Percentiles rank a stretch among this genome's conserved stretches.
These are phyloP conservation scores for Chlamydomonas applanata DNA, from an alignment of 139 green algal genomes.

Conservation along the genomic window DNA sequence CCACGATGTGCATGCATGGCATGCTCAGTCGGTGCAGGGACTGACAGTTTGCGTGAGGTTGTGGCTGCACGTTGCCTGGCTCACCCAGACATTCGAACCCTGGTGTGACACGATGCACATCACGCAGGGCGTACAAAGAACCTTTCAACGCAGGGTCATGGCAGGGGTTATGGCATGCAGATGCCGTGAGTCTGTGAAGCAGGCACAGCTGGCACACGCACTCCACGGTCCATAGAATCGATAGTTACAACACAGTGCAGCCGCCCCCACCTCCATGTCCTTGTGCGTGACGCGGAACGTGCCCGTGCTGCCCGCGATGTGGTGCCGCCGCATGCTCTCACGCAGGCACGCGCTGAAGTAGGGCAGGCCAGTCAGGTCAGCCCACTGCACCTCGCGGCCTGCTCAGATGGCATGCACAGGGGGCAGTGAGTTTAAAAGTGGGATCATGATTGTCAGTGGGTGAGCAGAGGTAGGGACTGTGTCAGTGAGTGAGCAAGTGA, in stretches of 20 bases:
- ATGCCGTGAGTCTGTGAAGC: no score
- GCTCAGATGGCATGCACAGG: no score
- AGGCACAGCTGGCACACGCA: neutral
- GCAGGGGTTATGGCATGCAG: no score
- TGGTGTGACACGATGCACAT: neutral
- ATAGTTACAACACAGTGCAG: no score
- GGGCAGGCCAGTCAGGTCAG: neutral
- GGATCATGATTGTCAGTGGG: no score
- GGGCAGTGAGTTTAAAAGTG: no score
- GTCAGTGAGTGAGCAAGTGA: no score
- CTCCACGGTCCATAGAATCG: no score
- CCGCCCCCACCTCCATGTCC: neutral
- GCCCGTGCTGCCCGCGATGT: neutral
- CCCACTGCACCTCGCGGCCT: neutral
- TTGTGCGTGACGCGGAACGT: constrained; percentile 8
- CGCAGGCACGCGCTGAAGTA: constrained; percentile 1
- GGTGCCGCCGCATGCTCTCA: constrained; percentile 5
- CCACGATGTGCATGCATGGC: neutral
- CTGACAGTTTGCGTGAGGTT: neutral
- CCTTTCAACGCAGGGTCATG: no score
- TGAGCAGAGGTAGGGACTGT: no score
- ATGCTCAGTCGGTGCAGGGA: neutral
- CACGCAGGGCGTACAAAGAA: neutral
- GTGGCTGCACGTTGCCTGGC: neutral
- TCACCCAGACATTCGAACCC: no score